These are phyloP conservation scores for Speleostelium caveatum DNA, from an alignment of 78 protist genomes.

Conservation along the genomic window DNA sequence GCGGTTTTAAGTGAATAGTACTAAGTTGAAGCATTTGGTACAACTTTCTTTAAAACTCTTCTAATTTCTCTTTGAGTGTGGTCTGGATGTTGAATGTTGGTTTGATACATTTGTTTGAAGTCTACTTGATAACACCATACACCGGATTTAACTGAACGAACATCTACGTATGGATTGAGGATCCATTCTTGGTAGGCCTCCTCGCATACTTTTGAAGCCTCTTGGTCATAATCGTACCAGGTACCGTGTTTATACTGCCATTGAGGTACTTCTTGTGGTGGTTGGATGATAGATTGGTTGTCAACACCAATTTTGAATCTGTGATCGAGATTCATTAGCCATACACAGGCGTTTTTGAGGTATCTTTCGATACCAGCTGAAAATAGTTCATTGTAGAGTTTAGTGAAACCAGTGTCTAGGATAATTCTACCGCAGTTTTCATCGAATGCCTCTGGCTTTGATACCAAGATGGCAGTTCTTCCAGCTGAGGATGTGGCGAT, in stretches of 20 bases:
- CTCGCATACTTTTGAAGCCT: constrained; percentile 57
- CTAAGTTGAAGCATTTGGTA: too few species aligned
- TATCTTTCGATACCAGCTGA: constrained; percentile 34
- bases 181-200: constrained; percentile 60
- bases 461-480: neutral
- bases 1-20: too few species aligned
- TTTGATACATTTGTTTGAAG: constrained; percentile 62
- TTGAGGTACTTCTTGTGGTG: neutral
- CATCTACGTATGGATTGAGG: constrained; percentile 55
- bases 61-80: constrained; percentile 62
- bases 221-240: constrained; percentile 68
- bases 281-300: neutral
- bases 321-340: constrained; percentile 49
- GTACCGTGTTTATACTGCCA: constrained; percentile 67
- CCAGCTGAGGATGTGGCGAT: constrained; percentile 6
- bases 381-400: constrained; percentile 3
- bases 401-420: constrained; percentile 27
- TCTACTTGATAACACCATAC: constrained; percentile 56
- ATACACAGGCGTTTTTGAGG: constrained; percentile 28
- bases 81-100: constrained; percentile 64
- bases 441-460: neutral
- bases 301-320: constrained; percentile 49
- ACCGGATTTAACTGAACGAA: constrained; percentile 73
- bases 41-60: constrained; percentile 25
- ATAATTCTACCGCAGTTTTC: constrained; percentile 55